These are phyloP conservation scores for Leccinum angustisporum DNA, from an alignment of 1,284 basidiomycete genomes.

Conservation along the genomic window DNA sequence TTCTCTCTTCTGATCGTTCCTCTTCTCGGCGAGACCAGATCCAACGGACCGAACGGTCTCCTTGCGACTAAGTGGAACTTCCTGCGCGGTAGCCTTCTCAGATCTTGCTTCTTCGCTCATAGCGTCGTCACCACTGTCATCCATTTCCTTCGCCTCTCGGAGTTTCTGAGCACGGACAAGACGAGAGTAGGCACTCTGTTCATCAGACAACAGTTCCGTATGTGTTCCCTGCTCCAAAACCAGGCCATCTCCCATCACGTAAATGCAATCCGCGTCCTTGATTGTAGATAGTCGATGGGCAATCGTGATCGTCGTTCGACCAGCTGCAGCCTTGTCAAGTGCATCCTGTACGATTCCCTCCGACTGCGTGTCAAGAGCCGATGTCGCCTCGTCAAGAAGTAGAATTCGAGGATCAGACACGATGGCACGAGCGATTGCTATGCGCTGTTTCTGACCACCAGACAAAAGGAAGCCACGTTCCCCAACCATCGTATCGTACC, in stretches of 20 bases:
- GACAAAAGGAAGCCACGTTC: slow-evolving; percentile 90
- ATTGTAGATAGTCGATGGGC: slow-evolving; percentile 79
- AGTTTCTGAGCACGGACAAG: slow-evolving; percentile 83
- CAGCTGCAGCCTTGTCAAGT: slow-evolving; percentile 86
- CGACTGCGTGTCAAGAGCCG: slow-evolving; percentile 86
- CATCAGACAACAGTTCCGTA: slow-evolving; percentile 65
- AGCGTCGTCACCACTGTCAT: slow-evolving; percentile 3
- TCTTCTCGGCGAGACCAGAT: slow-evolving; percentile 65
- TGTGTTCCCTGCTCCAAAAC: slow-evolving; percentile 88
- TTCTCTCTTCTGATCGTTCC: slow-evolving; percentile 37
- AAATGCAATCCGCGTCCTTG: slow-evolving; percentile 82
- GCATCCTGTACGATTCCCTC: slow-evolving; percentile 96
- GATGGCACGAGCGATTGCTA: slow-evolving; percentile 91
- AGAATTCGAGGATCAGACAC: slow-evolving; percentile 87
- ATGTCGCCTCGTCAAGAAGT: slow-evolving; percentile 86
- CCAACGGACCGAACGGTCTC: slow-evolving; percentile 69
- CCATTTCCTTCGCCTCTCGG: slow-evolving; percentile 45
- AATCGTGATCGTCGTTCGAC: slow-evolving; percentile 78
- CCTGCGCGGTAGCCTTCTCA: slow-evolving; percentile 56
- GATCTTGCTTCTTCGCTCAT: slow-evolving; percentile 37
- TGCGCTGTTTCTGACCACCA: slow-evolving; percentile 91
- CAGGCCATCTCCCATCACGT: slow-evolving; percentile 83
- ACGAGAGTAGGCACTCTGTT: slow-evolving; percentile 69
- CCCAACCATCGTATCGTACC: slow-evolving; percentile 91
- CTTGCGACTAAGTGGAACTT: slow-evolving; percentile 65